Conservation (phyloP, 2,329 filamentous ascomycete species). For the Cadophora gregata region DNA sequence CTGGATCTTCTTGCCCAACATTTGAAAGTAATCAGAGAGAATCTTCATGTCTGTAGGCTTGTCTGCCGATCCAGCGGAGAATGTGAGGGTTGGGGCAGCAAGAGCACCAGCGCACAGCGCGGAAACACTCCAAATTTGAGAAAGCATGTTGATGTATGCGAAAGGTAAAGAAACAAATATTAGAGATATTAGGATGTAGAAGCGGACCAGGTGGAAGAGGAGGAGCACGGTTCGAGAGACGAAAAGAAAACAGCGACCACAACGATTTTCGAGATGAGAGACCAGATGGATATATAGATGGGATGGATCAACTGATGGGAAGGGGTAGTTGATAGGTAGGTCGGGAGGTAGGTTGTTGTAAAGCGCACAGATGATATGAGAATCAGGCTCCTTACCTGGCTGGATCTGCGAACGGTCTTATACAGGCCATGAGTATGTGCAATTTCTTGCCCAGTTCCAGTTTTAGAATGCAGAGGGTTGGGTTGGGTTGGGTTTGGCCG, state of each 20-base stretch:
- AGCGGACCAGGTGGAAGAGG: slow-evolving; percentile 18
- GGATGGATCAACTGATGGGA: slow-evolving; percentile 12
- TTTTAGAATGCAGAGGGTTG: slow-evolving; percentile 28
- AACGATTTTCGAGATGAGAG: slow-evolving; percentile 12
- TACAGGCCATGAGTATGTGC: slow-evolving; percentile 26
- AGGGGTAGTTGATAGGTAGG: slow-evolving; percentile 17
- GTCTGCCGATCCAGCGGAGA: slow-evolving; percentile 31
- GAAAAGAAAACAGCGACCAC: slow-evolving; percentile 22
- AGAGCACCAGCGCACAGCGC: slow-evolving; percentile 54
- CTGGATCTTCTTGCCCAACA: slow-evolving; percentile 61
- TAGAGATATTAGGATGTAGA: slow-evolving; percentile 11
- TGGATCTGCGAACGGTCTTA: slow-evolving; percentile 36
- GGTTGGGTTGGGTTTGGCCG: too few species aligned
- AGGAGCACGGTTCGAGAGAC: slow-evolving; percentile 23
- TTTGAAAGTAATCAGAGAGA: slow-evolving; percentile 66
- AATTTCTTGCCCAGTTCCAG: slow-evolving; percentile 23
- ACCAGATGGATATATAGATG: slow-evolving; percentile 26
- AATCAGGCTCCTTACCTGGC: slow-evolving; percentile 27
- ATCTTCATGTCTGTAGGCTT: slow-evolving; percentile 43
- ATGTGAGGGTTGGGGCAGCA: slow-evolving; percentile 40
- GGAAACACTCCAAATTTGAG: slow-evolving; percentile 54
- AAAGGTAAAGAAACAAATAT: slow-evolving; percentile 23
- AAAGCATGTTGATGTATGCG: slow-evolving; percentile 52
- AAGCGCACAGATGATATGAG: slow-evolving; percentile 28
- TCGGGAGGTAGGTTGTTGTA: background rate